These are phyloP conservation scores for Candida schatavii DNA, from an alignment of 805 yeast species.

Conservation along the genomic window DNA sequence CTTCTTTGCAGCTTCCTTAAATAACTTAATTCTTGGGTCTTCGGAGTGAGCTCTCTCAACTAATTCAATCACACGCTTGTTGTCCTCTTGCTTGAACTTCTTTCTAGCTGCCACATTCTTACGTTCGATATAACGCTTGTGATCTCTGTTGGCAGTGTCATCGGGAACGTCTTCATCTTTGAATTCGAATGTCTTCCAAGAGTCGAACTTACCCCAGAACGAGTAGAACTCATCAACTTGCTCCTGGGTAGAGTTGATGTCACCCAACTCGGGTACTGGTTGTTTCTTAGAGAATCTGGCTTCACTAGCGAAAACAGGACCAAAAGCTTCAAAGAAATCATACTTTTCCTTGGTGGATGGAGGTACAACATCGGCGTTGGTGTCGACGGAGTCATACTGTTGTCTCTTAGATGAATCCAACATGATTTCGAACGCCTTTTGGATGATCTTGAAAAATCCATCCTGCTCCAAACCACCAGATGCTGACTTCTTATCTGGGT, in stretches of 20 bases:
- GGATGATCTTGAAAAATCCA: conserved; percentile 96
- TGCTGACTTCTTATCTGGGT: conserved; percentile 97
- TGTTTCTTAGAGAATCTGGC: conserved; percentile 88
- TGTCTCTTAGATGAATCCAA: conserved; percentile 82
- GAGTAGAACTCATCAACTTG: conserved; percentile 88
- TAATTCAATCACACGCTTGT: conserved; percentile 78
- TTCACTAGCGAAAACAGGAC: conserved; percentile 86
- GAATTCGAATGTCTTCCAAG: conserved; percentile 98
- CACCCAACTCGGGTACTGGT: conserved; percentile 85
- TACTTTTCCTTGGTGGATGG: conserved; percentile 65
- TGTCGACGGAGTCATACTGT: conserved; percentile 95
- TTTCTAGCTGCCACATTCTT: conserved; percentile 95
- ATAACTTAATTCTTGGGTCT: conserved; percentile 92
- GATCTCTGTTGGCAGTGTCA: conserved; percentile 98
- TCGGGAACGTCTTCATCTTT: conserved; percentile 99
- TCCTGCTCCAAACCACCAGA: conserved; percentile 86
- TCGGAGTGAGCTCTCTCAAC: conserved; percentile 85
- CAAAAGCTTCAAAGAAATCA: conserved; percentile 91
- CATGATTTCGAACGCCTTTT: conserved; percentile 90
- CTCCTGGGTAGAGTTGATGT: conserved; percentile 59
- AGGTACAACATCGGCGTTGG: conserved; percentile 77
- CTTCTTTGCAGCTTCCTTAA: conserved; percentile 91
- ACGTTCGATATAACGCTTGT: conserved; percentile 97
- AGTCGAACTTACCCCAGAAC: conserved; percentile 93
- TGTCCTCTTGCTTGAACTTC: conserved; percentile 97